phyloP scores from a whole-genome alignment of 805 yeast genomes.

The Metschnikowia aberdeeniae region DNA sequence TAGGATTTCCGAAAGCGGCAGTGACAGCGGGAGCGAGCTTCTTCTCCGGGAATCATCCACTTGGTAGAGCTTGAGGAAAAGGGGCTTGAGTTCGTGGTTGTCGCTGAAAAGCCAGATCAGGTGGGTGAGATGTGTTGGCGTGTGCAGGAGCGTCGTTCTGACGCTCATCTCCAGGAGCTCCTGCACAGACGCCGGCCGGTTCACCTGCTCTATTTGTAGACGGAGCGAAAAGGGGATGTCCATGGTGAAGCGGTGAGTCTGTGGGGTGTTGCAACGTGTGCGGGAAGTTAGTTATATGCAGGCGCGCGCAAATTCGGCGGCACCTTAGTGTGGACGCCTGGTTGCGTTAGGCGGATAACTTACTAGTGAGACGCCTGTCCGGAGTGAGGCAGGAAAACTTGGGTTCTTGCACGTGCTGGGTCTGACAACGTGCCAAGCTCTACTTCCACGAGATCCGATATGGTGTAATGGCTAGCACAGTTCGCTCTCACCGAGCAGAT shows the following conservation, averaged over 20 bases:
- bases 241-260: slow-evolving; percentile 5
- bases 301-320: background rate
- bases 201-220: slow-evolving; percentile 7
- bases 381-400: too few relatives aligned
- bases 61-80: slow-evolving; percentile 17
- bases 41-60: slow-evolving; percentile 5
- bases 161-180: slow-evolving; percentile 4
- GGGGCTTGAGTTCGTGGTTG: slow-evolving; percentile 24
- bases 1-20: slow-evolving; percentile 14
- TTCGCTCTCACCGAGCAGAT: slow-evolving; percentile 22
- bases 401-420: background rate
- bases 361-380: too few relatives aligned
- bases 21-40: slow-evolving; percentile 9
- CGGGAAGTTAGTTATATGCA: background rate
- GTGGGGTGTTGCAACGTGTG: background rate
- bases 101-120: slow-evolving; percentile 29
- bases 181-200: background rate
- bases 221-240: slow-evolving; percentile 9
- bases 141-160: slow-evolving; percentile 24
- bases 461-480: slow-evolving; percentile 21
- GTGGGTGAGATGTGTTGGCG: slow-evolving; percentile 21
- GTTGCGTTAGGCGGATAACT: too few relatives aligned
- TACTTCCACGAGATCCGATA: slow-evolving; percentile 10
- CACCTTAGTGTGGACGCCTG: too few relatives aligned
- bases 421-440: background rate